Percentiles rank a stretch among this genome's conserved stretches.
phyloP scores from a whole-genome alignment of 169 alveolate species.

The Plasmodium adleri region DNA sequence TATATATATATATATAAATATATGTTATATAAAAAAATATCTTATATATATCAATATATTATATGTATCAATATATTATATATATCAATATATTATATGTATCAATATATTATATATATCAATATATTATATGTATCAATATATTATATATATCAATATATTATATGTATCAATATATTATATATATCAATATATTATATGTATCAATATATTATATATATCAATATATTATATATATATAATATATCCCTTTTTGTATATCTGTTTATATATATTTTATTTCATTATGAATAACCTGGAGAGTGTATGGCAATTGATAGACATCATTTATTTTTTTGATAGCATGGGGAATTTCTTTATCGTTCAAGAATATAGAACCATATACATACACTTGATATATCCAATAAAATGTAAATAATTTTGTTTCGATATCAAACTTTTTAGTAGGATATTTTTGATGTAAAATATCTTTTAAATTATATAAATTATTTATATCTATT shows the following conservation, averaged over 20 bases:
- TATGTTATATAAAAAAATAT: background rate
- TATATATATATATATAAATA: too few relatives aligned
- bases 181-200: background rate
- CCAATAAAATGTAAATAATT: conserved; percentile 62
- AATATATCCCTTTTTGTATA: background rate
- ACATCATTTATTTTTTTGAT: background rate
- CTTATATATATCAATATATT: too few relatives aligned
- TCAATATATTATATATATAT: too few relatives aligned
- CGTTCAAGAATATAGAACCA: conserved; percentile 56
- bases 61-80: too few relatives aligned
- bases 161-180: background rate
- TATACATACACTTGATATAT: conserved; percentile 58
- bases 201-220: background rate
- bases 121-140: too few relatives aligned
- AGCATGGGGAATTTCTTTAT: conserved; percentile 8
- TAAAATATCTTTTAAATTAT: conserved; percentile 21
- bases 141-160: too few relatives aligned
- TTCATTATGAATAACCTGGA: conserved; percentile 9
- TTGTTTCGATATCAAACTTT: conserved; percentile 24
- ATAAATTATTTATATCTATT: conserved; percentile 21
- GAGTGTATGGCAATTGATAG: conserved; percentile 31
- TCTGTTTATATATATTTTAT: background rate
- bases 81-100: too few relatives aligned
- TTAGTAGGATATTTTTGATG: conserved; percentile 28
- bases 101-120: background rate